Evolutionary conservation across 2,329 filamentous ascomycete species (phyloP).

Genomic region (Ascochyta fabae): DNA sequence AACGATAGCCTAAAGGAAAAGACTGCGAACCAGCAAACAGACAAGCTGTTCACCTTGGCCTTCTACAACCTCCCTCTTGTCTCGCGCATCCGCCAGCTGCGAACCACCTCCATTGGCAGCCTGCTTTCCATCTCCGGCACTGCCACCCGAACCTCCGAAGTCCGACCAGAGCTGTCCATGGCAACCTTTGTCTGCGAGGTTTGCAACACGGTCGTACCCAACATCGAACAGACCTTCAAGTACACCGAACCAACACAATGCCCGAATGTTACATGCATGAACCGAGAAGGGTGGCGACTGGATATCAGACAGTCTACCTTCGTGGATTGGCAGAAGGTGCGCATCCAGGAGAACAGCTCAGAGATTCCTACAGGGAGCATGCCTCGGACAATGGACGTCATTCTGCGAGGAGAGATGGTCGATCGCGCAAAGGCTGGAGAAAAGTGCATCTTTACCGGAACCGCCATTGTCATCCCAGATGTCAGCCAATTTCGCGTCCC

Average conservation of each 20-base stretch:
- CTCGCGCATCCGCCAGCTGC: constrained; percentile 81
- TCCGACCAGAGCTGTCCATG: constrained; percentile 88
- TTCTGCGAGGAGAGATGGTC: constrained; percentile 94
- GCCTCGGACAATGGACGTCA: constrained; percentile 97
- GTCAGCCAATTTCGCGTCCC: constrained; percentile 93
- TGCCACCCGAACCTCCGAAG: constrained; percentile 95
- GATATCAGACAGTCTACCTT: constrained; percentile 97
- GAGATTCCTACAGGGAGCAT: constrained; percentile 99
- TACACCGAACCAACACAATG: constrained; percentile 98
- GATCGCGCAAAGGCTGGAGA: constrained; percentile 97
- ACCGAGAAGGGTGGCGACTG: constrained; percentile 92
- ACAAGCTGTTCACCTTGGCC: constrained; percentile 91
- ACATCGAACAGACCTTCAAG: constrained; percentile 95
- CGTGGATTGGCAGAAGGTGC: constrained; percentile 98
- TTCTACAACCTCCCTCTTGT: constrained; percentile 93
- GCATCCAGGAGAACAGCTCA: constrained; percentile 96
- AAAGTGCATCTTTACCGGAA: constrained; percentile 97
- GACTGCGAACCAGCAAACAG: constrained; percentile 91
- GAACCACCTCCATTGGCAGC: constrained; percentile 89
- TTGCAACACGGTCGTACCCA: constrained; percentile 83
- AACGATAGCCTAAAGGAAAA: constrained; percentile 67
- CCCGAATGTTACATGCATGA: constrained; percentile 84
- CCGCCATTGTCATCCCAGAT: constrained; percentile 94
- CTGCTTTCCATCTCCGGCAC: constrained; percentile 96
- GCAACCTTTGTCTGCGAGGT: constrained; percentile 91